Percentiles rank a stretch among this genome's conserved stretches.
phyloP scores from a whole-genome alignment of 2,329 filamentous ascomycete genomes.

The Colletotrichum musicola region DNA sequence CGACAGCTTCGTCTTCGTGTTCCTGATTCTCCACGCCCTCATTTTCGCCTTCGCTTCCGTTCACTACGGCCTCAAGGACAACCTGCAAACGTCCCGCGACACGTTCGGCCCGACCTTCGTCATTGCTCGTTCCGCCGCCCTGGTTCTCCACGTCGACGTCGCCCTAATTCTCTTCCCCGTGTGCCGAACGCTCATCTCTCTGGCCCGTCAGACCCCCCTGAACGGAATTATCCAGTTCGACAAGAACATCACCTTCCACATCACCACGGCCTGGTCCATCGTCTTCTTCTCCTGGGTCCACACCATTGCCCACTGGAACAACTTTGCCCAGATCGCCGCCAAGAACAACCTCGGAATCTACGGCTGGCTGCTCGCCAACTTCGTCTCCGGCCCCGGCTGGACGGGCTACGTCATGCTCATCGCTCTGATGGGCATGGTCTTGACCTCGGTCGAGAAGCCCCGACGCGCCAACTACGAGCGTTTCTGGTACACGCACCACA shows the following conservation, averaged over 20 bases:
- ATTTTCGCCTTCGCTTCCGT: conserved; percentile 85
- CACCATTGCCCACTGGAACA: conserved; percentile 89
- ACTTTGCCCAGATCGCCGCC: conserved; percentile 81
- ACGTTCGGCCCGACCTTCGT: conserved; percentile 82
- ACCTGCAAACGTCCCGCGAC: conserved; percentile 72
- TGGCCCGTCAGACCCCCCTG: conserved; percentile 82
- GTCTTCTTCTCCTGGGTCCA: conserved; percentile 91
- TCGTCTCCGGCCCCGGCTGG: conserved; percentile 85
- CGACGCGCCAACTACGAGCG: conserved; percentile 86
- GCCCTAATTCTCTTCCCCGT: conserved; percentile 85
- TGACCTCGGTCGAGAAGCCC: conserved; percentile 82
- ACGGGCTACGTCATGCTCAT: conserved; percentile 88
- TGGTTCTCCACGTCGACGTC: conserved; percentile 85
- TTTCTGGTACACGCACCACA: conserved; percentile 92
- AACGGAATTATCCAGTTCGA: conserved; percentile 91
- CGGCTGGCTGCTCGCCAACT: conserved; percentile 82
- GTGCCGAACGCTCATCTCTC: conserved; percentile 85
- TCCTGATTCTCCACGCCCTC: conserved; percentile 79
- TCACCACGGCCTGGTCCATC: conserved; percentile 86
- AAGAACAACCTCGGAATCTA: conserved; percentile 83
- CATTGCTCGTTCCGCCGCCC: conserved; percentile 80
- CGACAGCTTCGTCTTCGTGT: conserved; percentile 79
- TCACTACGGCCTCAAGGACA: conserved; percentile 84
- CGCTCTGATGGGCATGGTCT: conserved; percentile 81
- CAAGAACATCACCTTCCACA: conserved; percentile 92